Evolutionary conservation across 331 rosid genomes (phyloP).

Genomic region (Quercus lobata): DNA sequence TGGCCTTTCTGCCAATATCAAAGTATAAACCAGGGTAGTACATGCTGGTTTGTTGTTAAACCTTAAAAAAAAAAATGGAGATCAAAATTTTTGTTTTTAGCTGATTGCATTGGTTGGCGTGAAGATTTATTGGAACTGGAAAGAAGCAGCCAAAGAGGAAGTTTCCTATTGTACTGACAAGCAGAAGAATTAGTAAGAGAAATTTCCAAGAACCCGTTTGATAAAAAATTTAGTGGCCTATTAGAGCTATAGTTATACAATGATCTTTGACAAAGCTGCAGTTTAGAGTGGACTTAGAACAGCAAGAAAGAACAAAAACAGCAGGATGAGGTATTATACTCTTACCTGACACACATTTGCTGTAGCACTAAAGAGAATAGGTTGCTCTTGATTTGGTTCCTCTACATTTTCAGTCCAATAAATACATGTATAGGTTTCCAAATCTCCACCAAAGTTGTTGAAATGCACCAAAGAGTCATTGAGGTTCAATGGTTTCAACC

Average conservation of each 20-base stretch:
- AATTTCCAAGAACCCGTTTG: conserved; percentile 35
- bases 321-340: background rate
- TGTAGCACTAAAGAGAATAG: background rate
- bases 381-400: background rate
- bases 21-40: conserved; percentile 44
- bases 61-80: background rate
- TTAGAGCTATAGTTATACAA: background rate
- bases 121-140: conserved; percentile 34
- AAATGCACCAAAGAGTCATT: background rate
- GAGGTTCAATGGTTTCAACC: background rate
- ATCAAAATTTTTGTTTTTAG: conserved; percentile 19
- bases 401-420: background rate
- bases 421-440: background rate
- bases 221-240: background rate
- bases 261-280: background rate
- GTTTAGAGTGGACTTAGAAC: background rate
- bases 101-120: conserved; percentile 26
- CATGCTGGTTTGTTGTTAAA: conserved; percentile 36
- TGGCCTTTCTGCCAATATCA: conserved; percentile 61
- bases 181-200: conserved; percentile 18
- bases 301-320: background rate
- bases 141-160: conserved; percentile 39
- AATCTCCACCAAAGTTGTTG: background rate
- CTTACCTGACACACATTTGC: background rate
- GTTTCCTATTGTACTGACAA: conserved; percentile 38